Evolutionary conservation across 371 early-diverging fungal genomes (phyloP).

Genomic region (Apophysomyces variabilis): DNA sequence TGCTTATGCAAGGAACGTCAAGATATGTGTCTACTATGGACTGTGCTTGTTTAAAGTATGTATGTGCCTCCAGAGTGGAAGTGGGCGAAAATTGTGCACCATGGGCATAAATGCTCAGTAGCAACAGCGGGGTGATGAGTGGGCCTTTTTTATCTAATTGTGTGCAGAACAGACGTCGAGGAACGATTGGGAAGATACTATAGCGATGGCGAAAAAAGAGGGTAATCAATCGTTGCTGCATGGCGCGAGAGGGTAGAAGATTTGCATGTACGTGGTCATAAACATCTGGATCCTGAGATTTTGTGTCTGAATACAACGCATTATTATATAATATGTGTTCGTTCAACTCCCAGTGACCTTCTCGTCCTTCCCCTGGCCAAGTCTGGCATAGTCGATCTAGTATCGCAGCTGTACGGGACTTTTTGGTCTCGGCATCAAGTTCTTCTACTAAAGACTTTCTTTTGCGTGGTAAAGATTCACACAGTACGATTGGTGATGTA

Average conservation of each 20-base stretch:
- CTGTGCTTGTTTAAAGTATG: conserved; percentile 35
- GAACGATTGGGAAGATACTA: conserved; percentile 35
- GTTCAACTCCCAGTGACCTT: conserved; percentile 10
- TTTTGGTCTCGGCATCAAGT: neutral
- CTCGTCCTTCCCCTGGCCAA: conserved; percentile 13
- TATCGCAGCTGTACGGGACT: neutral
- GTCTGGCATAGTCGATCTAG: conserved; percentile 17
- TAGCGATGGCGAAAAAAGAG: conserved; percentile 33
- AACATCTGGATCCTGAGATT: too few relatives aligned
- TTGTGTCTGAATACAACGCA: neutral
- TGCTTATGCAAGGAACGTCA: conserved; percentile 27
- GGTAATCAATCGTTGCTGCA: conserved; percentile 21
- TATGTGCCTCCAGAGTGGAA: conserved; percentile 12
- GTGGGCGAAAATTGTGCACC: conserved; percentile 31
- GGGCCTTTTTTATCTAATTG: conserved; percentile 35
- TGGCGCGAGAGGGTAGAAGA: neutral
- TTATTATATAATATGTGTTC: conserved; percentile 17
- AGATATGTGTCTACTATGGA: conserved; percentile 20
- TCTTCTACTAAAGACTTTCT: neutral
- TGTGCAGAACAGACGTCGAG: conserved; percentile 29
- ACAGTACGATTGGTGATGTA: neutral
- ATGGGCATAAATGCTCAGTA: conserved; percentile 36
- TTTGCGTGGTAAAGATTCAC: neutral
- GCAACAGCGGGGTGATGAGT: conserved; percentile 26
- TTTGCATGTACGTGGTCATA: neutral